Evolutionary conservation across 192 early-diverging fungal species (phyloP), one percentile per base, ranked within the genome.

Genomic region (Radiomyces spectabilis): DNA sequence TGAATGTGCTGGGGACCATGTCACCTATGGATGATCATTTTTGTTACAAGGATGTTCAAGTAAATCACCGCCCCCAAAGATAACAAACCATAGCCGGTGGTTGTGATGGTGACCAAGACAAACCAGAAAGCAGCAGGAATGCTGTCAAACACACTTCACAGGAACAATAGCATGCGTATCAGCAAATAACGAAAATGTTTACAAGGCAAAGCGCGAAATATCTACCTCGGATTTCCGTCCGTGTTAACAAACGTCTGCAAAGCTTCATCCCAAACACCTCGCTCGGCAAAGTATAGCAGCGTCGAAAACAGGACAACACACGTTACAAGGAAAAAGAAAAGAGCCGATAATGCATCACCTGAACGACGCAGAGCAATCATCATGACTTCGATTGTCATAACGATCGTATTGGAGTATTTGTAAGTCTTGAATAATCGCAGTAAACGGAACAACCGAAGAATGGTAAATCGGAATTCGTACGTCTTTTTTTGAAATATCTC

Each of bases 331-430:
- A 91, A 88, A 43, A 91, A 79, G 65, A 87, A 73, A 18, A 91
- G 63, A 0, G 86, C 88, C 30, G 79, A 70, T 19, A 91, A 63
- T 0, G 86, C 86, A 63, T 91, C 88, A 33, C 82, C 71, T 52
- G 82, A 84, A 39, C 86, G 69, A 57, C 83, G 83, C 13, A 88
- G 77, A 13, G 88, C 85, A 13, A 87, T 77, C 51, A 91, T 81
- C 81, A 91, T 83, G 41, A 91, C 88, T 38, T 91, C 88, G 25
- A 91, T 87, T 1, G 86, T 87, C 79, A 91, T 81, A 46, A 87
- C 77, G 49, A 91, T 78, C 10, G 87, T 80, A 35, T 83, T 85
- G 44, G 85, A 87, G 68, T 91, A 87, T 54, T 88, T 87, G 63
- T 87, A 91, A 5, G 83, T 84, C 37, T 85, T 85, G 65, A 91